These are phyloP conservation scores for Rhynchospora tenuis DNA, from an alignment of 176 grass and related monocot species.

Conservation along the genomic window DNA sequence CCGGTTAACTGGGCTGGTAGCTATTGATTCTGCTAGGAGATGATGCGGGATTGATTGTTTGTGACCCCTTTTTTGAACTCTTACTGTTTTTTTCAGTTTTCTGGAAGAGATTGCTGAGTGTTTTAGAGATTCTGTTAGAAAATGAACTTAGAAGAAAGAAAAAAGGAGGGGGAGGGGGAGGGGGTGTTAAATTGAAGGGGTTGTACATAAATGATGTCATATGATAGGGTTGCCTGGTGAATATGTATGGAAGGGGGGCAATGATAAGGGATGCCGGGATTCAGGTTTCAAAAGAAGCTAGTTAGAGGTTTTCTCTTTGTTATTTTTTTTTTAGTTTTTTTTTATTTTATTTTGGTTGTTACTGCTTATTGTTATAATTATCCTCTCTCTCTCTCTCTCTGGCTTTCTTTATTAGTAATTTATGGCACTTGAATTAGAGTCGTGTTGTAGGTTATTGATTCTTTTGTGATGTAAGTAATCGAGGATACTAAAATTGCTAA, in stretches of 20 bases:
- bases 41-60: conserved; percentile 6
- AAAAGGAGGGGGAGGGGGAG: not conserved
- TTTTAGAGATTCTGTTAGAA: not conserved
- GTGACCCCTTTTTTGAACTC: conserved; percentile 22
- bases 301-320: not conserved
- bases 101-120: conserved; percentile 6
- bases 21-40: conserved; percentile 42
- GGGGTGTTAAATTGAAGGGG: not conserved
- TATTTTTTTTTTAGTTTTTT: not conserved
- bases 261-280: conserved; percentile 1
- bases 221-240: conserved; percentile 3
- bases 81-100: conserved; percentile 15
- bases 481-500: conserved; percentile 1
- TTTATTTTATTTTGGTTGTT: conserved; percentile 6
- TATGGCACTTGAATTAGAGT: conserved; percentile 15
- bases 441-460: conserved; percentile 16
- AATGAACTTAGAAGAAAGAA: conserved; percentile 7
- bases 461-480: conserved; percentile 23
- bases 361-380: conserved; percentile 24
- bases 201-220: conserved; percentile 8
- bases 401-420: conserved; percentile 5
- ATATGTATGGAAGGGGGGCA: not conserved
- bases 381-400: not conserved
- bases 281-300: conserved; percentile 13
- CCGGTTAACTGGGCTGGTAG: conserved; percentile 68